phyloP scores from a whole-genome alignment of 345 rosid genomes.

The Moringa oleifera region DNA sequence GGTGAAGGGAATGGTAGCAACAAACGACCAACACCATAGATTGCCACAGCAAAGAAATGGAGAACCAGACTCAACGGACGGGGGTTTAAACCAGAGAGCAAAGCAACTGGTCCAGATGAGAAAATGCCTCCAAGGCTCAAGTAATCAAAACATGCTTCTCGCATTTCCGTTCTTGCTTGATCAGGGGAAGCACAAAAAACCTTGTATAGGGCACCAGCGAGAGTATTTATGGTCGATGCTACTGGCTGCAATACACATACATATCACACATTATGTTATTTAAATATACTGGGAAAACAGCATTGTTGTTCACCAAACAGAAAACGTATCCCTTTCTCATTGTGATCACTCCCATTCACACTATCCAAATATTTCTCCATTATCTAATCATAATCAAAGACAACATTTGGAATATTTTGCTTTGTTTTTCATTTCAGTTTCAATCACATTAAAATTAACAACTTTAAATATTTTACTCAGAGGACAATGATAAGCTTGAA shows the following conservation, averaged over 20 bases:
- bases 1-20: slow-evolving; percentile 47
- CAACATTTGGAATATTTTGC: too few relatives aligned
- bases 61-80: slow-evolving; percentile 41
- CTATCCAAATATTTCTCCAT: not conserved
- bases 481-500: not conserved
- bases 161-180: slow-evolving; percentile 46
- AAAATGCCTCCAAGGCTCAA: slow-evolving; percentile 48
- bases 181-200: slow-evolving; percentile 45
- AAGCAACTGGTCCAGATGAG: slow-evolving; percentile 43
- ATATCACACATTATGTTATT: not conserved
- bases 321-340: not conserved
- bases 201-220: slow-evolving; percentile 50
- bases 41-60: slow-evolving; percentile 52
- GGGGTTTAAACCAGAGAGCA: slow-evolving; percentile 53
- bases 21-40: slow-evolving; percentile 49
- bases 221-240: slow-evolving; percentile 53
- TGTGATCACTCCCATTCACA: not conserved
- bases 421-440: too few relatives aligned
- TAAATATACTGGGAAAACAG: not conserved
- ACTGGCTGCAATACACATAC: slow-evolving; percentile 31
- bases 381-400: not conserved
- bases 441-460: too few relatives aligned
- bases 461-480: not conserved
- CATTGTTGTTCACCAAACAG: not conserved
- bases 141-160: slow-evolving; percentile 51